These are phyloP conservation scores for Butyriboletus loyo DNA, from an alignment of 768 basidiomycete genomes.

Conservation along the genomic window DNA sequence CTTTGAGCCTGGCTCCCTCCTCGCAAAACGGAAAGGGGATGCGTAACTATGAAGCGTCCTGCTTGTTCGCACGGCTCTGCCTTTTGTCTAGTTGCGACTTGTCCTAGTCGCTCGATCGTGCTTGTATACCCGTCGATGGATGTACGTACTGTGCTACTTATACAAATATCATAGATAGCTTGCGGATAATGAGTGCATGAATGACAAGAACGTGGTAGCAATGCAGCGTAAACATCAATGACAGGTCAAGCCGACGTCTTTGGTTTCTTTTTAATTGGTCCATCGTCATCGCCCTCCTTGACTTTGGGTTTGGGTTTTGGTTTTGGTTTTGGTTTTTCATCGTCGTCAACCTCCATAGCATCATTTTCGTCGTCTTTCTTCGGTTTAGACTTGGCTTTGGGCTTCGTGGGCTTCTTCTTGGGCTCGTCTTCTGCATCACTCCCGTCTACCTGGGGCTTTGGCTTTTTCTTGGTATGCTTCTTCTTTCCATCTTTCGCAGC, in stretches of 20 bases:
- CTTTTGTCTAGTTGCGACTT: slow-evolving; percentile 3
- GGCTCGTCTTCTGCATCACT: slow-evolving; percentile 43
- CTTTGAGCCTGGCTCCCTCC: slow-evolving; percentile 76
- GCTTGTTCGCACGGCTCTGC: not conserved
- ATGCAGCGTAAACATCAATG: not conserved
- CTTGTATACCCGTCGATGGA: slow-evolving; percentile 14
- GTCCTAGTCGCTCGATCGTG: slow-evolving; percentile 6
- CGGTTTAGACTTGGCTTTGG: slow-evolving; percentile 40
- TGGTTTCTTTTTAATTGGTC: slow-evolving; percentile 73
- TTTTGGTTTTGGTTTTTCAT: slow-evolving; percentile 38
- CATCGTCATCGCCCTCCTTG: slow-evolving; percentile 39
- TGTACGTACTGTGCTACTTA: slow-evolving; percentile 22
- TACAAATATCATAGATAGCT: slow-evolving; percentile 19
- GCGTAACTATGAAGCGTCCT: not conserved
- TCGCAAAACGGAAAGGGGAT: slow-evolving; percentile 51
- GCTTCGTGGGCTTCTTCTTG: slow-evolving; percentile 47
- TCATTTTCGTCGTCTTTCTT: slow-evolving; percentile 43
- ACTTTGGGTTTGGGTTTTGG: slow-evolving; percentile 40
- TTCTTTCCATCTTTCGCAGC: slow-evolving; percentile 35
- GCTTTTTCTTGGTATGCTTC: slow-evolving; percentile 40
- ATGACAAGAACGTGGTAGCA: not conserved
- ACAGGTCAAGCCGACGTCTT: slow-evolving; percentile 47
- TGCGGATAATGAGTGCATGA: not conserved
- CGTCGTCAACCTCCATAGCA: slow-evolving; percentile 49
- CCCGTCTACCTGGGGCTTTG: slow-evolving; percentile 42